These are phyloP conservation scores for Glonium stellatum DNA, from an alignment of 495 filamentous ascomycete species.

Conservation along the genomic window DNA sequence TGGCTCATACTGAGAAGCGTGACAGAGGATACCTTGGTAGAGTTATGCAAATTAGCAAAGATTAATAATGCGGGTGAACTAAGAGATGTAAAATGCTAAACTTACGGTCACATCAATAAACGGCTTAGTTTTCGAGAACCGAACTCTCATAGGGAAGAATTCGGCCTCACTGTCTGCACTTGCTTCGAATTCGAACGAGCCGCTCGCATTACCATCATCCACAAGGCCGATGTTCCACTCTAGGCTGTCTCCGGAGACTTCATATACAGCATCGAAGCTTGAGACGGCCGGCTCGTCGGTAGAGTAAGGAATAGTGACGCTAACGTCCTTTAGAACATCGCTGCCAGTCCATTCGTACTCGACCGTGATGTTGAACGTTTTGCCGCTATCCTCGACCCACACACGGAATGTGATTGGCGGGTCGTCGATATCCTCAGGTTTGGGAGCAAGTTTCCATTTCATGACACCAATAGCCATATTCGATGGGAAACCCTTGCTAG, in stretches of 20 bases:
- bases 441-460: constrained; percentile 73
- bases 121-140: constrained; percentile 77
- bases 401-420: constrained; percentile 88
- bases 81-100: background rate
- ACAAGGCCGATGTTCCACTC: constrained; percentile 88
- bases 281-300: constrained; percentile 79
- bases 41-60: constrained; percentile 16
- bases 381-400: constrained; percentile 77
- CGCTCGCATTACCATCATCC: constrained; percentile 69
- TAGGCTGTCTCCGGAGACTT: constrained; percentile 84
- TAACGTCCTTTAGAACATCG: constrained; percentile 71
- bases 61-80: constrained; percentile 13
- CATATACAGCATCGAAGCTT: constrained; percentile 87
- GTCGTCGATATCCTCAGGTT: constrained; percentile 63
- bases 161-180: constrained; percentile 76
- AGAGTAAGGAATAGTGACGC: constrained; percentile 76
- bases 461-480: constrained; percentile 86
- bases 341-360: constrained; percentile 86
- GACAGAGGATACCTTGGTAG: constrained; percentile 57
- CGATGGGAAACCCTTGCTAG: constrained; percentile 76
- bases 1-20: constrained; percentile 73
- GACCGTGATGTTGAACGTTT: constrained; percentile 75
- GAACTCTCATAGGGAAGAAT: constrained; percentile 94
- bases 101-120: constrained; percentile 88
- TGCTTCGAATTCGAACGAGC: constrained; percentile 90